These are phyloP conservation scores for Wallacemonas sp. DNA, from an alignment of 208 protist species.

Conservation along the genomic window DNA sequence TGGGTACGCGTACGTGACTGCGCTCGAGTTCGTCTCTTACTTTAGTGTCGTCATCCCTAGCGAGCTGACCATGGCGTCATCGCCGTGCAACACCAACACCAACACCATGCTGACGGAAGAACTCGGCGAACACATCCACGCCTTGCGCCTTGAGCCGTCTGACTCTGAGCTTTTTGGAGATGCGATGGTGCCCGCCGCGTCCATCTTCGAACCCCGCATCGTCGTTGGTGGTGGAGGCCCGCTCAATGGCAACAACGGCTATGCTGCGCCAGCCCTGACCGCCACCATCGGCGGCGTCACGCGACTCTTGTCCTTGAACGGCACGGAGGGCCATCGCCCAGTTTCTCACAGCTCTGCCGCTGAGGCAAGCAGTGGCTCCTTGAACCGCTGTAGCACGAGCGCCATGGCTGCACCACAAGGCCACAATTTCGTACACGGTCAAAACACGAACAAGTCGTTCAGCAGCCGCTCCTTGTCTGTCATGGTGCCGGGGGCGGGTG, in stretches of 20 bases:
- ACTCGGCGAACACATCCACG: not conserved
- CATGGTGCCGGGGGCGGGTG: not conserved
- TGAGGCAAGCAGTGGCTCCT: not conserved
- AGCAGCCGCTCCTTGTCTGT: conserved; percentile 10
- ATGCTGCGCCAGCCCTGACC: not conserved
- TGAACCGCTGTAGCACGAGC: not conserved
- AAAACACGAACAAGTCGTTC: not conserved
- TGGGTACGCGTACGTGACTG: not conserved
- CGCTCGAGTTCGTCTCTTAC: conserved; percentile 10
- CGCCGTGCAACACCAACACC: not conserved
- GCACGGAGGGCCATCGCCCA: not conserved
- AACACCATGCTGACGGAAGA: not conserved
- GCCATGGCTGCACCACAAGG: not conserved
- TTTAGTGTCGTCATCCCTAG: conserved; percentile 7
- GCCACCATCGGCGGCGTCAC: not conserved
- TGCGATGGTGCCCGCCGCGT: not conserved
- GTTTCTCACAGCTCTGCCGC: conserved; percentile 7
- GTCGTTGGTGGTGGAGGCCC: too few relatives aligned
- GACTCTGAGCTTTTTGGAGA: not conserved
- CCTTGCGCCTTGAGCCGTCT: not conserved
- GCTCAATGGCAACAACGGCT: not conserved
- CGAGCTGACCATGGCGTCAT: not conserved
- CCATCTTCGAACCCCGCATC: too few relatives aligned
- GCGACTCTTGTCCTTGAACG: not conserved
- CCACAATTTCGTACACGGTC: not conserved